These are phyloP conservation scores for Hymenoscyphus fructigenus DNA, from an alignment of 2,329 filamentous ascomycete genomes.

Conservation along the genomic window DNA sequence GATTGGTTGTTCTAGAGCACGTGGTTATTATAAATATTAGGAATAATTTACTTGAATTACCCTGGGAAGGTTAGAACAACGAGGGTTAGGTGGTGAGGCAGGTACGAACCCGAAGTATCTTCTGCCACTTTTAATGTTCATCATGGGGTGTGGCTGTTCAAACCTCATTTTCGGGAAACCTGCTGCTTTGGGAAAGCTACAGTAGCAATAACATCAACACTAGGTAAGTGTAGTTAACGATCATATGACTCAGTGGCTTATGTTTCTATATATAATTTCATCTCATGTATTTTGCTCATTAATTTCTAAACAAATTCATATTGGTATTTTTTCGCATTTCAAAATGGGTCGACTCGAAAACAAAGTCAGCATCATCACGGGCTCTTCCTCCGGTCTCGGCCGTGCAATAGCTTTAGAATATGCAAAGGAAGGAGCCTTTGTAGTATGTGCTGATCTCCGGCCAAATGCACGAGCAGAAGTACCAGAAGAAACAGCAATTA, in stretches of 20 bases:
- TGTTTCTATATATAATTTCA: neutral
- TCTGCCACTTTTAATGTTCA: neutral
- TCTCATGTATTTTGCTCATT: neutral
- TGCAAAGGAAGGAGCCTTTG: conserved; percentile 41
- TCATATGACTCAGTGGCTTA: neutral
- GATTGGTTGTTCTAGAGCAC: no score
- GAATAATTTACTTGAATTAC: no score
- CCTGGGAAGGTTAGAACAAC: no score
- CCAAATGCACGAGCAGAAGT: conserved; percentile 31
- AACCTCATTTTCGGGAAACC: neutral
- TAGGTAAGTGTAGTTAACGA: neutral
- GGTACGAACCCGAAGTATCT: no score
- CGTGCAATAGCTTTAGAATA: conserved; percentile 46
- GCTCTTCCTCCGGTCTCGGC: conserved; percentile 47
- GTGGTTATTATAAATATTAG: no score
- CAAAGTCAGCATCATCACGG: conserved; percentile 46
- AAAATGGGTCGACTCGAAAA: conserved; percentile 27
- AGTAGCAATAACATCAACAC: neutral
- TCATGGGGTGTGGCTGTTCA: neutral
- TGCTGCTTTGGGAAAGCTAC: neutral
- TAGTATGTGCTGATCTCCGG: conserved; percentile 45
- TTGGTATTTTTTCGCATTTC: neutral
- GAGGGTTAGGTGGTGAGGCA: no score
- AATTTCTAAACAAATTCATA: neutral
- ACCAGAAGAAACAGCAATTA: conserved; percentile 30